These are phyloP conservation scores for Asclepias syriaca DNA, from an alignment of 257 asterid genomes.

Conservation along the genomic window DNA sequence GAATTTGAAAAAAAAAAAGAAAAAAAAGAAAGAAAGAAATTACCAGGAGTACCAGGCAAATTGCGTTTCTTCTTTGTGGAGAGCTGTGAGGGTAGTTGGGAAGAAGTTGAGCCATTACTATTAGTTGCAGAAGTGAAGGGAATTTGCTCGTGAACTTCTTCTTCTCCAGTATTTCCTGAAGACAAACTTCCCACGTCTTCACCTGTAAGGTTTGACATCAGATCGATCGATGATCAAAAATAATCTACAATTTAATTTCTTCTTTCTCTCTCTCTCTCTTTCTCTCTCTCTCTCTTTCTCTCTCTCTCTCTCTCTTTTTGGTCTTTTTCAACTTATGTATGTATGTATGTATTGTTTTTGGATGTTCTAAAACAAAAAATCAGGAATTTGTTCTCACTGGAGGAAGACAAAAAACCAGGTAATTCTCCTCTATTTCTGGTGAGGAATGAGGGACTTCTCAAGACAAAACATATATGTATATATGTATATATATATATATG, in stretches of 20 bases:
- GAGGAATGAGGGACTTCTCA: conserved; percentile 18
- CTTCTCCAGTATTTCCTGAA: conserved; percentile 39
- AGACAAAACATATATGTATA: neutral
- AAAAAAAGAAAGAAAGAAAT: neutral
- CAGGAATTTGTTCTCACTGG: conserved; percentile 18
- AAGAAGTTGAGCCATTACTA: conserved; percentile 31
- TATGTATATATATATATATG: neutral
- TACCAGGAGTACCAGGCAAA: conserved; percentile 47
- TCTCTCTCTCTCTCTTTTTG: neutral
- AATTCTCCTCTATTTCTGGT: conserved; percentile 38
- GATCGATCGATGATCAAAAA: neutral
- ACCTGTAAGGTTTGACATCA: conserved; percentile 41
- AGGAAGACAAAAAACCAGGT: conserved; percentile 37
- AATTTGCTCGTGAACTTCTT: conserved; percentile 21
- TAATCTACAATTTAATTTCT: neutral
- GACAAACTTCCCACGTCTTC: conserved; percentile 44
- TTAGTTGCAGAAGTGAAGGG: neutral
- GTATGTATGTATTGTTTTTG: neutral
- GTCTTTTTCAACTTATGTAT: neutral
- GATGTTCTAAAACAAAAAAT: conserved; percentile 15
- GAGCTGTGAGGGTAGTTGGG: conserved; percentile 25
- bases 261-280: neutral
- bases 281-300: neutral
- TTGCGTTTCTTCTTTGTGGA: conserved; percentile 37
- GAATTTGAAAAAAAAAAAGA: no score